A percentile compares a stretch with the other conserved stretches of the same genome.
phyloP scores from a whole-genome alignment of 805 yeast genomes.

The Kazachstania martiniae region DNA sequence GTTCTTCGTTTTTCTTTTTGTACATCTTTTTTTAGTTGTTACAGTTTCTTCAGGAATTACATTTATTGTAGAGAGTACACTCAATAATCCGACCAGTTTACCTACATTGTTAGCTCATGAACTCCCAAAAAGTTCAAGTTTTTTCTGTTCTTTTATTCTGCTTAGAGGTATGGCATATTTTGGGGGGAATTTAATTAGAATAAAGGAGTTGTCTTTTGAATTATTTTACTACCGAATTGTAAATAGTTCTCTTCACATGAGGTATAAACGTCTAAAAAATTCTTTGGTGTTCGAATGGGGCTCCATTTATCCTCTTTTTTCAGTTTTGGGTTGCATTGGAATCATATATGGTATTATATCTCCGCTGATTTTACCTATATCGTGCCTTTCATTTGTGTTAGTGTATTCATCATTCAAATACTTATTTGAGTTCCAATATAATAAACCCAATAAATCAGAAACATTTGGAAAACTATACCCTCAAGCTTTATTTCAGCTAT shows the following conservation, averaged over 20 bases:
- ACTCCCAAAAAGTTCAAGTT: conserved; percentile 77
- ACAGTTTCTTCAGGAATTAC: conserved; percentile 74
- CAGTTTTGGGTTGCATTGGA: conserved; percentile 71
- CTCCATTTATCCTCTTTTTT: conserved; percentile 59
- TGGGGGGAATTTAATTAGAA: conserved; percentile 59
- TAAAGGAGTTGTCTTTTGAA: conserved; percentile 38
- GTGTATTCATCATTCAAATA: conserved; percentile 61
- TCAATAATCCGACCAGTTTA: conserved; percentile 61
- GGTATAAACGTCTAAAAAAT: conserved; percentile 33
- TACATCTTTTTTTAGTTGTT: conserved; percentile 76
- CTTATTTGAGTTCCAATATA: conserved; percentile 47
- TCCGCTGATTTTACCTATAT: conserved; percentile 60
- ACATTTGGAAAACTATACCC: conserved; percentile 66
- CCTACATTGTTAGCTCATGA: conserved; percentile 66
- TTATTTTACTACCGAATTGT: conserved; percentile 26
- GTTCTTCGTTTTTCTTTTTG: conserved; percentile 67
- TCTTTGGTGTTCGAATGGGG: conserved; percentile 62
- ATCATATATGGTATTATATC: conserved; percentile 69
- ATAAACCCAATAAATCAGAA: conserved; percentile 43
- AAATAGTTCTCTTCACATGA: conserved; percentile 55
- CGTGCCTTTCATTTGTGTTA: conserved; percentile 44
- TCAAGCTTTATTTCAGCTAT: conserved; percentile 62
- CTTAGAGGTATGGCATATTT: conserved; percentile 67
- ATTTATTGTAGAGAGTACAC: conserved; percentile 46
- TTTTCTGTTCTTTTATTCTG: conserved; percentile 68